A percentile compares a stretch with the other conserved stretches of the same genome.
Evolutionary conservation across 1,284 basidiomycete species (phyloP).

Genomic region (Cutaneotrichosporon mucoides): DNA sequence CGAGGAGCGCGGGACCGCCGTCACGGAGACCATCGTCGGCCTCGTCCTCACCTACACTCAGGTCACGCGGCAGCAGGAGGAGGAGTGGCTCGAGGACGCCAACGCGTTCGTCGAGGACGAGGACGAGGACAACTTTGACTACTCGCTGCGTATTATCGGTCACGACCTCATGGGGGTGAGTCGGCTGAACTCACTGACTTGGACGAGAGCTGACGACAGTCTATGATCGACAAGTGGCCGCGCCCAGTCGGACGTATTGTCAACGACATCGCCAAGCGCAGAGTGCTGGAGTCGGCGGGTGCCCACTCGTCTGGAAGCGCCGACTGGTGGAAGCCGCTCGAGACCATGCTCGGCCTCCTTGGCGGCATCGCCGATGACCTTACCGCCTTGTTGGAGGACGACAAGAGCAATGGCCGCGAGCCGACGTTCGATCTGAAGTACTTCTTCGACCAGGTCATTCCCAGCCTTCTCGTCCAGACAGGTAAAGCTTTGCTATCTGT

Average conservation of each 20-base stretch:
- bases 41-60: slow-evolving; percentile 72
- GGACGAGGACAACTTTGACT: slow-evolving; percentile 80
- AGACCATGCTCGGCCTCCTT: slow-evolving; percentile 76
- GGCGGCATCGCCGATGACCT: slow-evolving; percentile 77
- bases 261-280: slow-evolving; percentile 57
- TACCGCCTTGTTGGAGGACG: slow-evolving; percentile 69
- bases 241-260: slow-evolving; percentile 59
- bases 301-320: slow-evolving; percentile 31
- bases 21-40: slow-evolving; percentile 57
- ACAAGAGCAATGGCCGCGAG: slow-evolving; percentile 57
- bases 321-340: slow-evolving; percentile 73
- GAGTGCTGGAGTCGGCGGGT: slow-evolving; percentile 35
- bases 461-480: slow-evolving; percentile 61
- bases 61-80: slow-evolving; percentile 78
- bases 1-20: slow-evolving; percentile 48
- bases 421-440: slow-evolving; percentile 71
- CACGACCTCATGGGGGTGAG: slow-evolving; percentile 77
- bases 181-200: slow-evolving; percentile 5
- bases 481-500: too few relatives aligned
- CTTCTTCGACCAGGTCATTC: slow-evolving; percentile 72
- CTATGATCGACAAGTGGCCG: slow-evolving; percentile 65
- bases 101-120: slow-evolving; percentile 93
- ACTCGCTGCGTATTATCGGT: slow-evolving; percentile 75
- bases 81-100: slow-evolving; percentile 81
- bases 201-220: slow-evolving; percentile 50